These are phyloP conservation scores for Filosporella fistucella DNA, from an alignment of 495 filamentous ascomycete genomes.

Conservation along the genomic window DNA sequence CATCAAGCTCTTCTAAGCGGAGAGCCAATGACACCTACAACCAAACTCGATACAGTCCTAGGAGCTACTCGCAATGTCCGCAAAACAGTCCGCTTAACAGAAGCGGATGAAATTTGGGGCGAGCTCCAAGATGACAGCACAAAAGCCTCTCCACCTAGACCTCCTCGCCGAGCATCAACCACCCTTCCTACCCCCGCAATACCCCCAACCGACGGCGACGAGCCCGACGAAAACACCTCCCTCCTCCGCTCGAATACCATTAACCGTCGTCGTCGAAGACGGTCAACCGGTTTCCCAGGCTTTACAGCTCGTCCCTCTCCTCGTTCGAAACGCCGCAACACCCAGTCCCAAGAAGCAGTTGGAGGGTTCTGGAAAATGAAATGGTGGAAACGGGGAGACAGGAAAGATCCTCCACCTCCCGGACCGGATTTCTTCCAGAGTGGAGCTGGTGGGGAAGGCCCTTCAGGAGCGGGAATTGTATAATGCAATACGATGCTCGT, in stretches of 20 bases:
- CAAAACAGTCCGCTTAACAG: conserved; percentile 38
- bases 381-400: conserved; percentile 19
- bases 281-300: conserved; percentile 48
- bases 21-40: conserved; percentile 38
- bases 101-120: conserved; percentile 62
- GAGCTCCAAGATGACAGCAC: conserved; percentile 57
- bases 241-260: conserved; percentile 16
- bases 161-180: conserved; percentile 14
- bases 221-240: conserved; percentile 25
- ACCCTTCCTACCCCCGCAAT: not conserved
- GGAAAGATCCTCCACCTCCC: conserved; percentile 14
- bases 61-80: conserved; percentile 29
- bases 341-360: conserved; percentile 9
- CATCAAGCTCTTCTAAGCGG: conserved; percentile 32
- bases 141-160: conserved; percentile 24
- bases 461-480: conserved; percentile 6
- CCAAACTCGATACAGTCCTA: conserved; percentile 26
- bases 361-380: conserved; percentile 26
- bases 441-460: conserved; percentile 6
- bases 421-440: no score
- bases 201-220: conserved; percentile 17
- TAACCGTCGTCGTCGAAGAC: conserved; percentile 29
- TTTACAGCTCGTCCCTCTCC: conserved; percentile 37
- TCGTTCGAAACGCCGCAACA: conserved; percentile 6
- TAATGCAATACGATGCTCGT: no score